Base-by-base conservation (phyloP, 2,329 filamentous ascomycete genomes). In the Trichoderma sp. region DNA sequence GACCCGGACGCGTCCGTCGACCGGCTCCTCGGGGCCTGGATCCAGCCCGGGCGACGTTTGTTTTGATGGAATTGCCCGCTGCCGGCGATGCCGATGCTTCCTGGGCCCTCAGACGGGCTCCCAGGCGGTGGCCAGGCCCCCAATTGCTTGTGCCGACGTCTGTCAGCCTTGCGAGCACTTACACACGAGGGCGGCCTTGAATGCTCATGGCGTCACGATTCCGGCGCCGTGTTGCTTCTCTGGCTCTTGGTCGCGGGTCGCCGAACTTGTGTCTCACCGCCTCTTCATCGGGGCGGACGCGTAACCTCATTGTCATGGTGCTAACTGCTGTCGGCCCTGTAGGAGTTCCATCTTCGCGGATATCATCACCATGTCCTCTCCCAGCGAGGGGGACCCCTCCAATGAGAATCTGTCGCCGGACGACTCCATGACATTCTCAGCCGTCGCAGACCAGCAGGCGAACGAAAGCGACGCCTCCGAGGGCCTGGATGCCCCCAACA, bases 361-460 rank as follows among this genome's bases (percentile, higher is more conserved):
- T 80, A 82, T 82, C 78, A 83, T 82, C 80, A 84, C 82, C 75
- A 87, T 89, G 82, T 86, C 85, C 80, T 83, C 83, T 78, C 83
- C 86, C 74, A 81, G 83, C 72, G 82, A 87, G 78, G 78, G 80
- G 71, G 83, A 85, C 78, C 82, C 87, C 74, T 82, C 84, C 73
- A 91, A 92, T 78, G 90, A 89, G 74, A 85, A 88, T 77, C 74
- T 81, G 72, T 85, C 85, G 74, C 83, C 85, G 71, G 78, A 81
- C 69, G 80, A 82, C 71, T 78, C 82, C 70, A 77, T 74, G 66
- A 74, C 73, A 62, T 75, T 77, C 63, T 73, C 75, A 66, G 72
- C 77, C 57, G 75, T 78, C 68, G 76, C 77, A 67, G 78, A 76
- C 56, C 71, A 69, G 52, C 69, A 67, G 56, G 69, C 61, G 64